Evolutionary conservation across 2,329 filamentous ascomycete genomes (phyloP).

Genomic region (Ceratocystiopsis sp.): DNA sequence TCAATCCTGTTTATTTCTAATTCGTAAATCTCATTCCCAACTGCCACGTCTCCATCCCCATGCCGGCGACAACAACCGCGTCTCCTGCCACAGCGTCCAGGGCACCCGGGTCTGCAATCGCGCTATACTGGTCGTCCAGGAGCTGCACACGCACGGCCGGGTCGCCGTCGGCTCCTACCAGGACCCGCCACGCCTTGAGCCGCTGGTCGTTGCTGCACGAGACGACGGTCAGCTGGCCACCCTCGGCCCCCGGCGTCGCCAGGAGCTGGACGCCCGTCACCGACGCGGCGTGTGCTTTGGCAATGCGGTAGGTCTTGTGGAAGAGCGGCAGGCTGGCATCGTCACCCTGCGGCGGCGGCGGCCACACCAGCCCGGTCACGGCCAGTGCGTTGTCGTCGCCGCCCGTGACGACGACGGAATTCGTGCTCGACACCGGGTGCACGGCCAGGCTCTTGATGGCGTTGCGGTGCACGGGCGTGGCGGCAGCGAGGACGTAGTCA

Average conservation of each 20-base stretch:
- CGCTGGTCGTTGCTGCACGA: constrained; percentile 41
- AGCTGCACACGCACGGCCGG: constrained; percentile 18
- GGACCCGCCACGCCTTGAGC: constrained; percentile 34
- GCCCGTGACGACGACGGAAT: constrained; percentile 47
- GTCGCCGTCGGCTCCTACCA: neutral
- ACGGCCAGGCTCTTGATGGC: constrained; percentile 50
- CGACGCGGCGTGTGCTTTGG: constrained; percentile 52
- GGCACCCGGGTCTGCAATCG: constrained; percentile 42
- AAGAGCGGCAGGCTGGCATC: neutral
- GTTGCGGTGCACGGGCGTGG: constrained; percentile 46
- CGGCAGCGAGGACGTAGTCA: constrained; percentile 9
- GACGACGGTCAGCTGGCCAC: constrained; percentile 13
- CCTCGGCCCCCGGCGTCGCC: constrained; percentile 4
- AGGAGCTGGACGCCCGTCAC: constrained; percentile 40
- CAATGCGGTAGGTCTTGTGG: constrained; percentile 19
- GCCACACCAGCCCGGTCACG: constrained; percentile 26
- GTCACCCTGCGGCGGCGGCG: constrained; percentile 6
- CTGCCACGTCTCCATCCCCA: constrained; percentile 29
- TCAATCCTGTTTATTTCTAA: neutral
- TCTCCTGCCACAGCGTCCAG: constrained; percentile 21
- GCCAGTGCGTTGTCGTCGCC: constrained; percentile 79
- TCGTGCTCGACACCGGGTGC: too few species aligned
- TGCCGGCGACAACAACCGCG: constrained; percentile 23
- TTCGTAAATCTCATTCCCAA: neutral
- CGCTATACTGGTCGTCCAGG: constrained; percentile 35